These are phyloP conservation scores for Suillus decipiens DNA, from an alignment of 768 basidiomycete species.

Conservation along the genomic window DNA sequence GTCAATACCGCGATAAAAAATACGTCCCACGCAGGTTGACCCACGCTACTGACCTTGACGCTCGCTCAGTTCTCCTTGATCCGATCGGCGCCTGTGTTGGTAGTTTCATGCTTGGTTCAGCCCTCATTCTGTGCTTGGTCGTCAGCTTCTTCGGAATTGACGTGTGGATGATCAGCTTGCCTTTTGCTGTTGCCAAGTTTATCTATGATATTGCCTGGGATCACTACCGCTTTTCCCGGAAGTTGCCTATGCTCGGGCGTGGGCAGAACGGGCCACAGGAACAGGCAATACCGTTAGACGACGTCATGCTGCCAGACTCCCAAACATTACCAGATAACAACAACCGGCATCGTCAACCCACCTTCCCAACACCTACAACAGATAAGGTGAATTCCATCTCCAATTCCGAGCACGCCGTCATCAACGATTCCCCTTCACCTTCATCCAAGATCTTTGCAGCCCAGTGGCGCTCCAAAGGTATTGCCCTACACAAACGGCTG, in stretches of 20 bases:
- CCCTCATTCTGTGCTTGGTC: constrained; percentile 73
- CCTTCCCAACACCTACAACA: background rate
- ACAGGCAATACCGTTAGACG: background rate
- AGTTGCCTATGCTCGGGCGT: constrained; percentile 23
- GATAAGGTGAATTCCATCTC: constrained; percentile 7
- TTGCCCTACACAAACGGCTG: constrained; percentile 7
- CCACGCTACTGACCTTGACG: constrained; percentile 40
- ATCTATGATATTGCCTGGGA: constrained; percentile 66
- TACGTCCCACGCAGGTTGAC: constrained; percentile 53
- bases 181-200: constrained; percentile 76
- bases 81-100: constrained; percentile 75
- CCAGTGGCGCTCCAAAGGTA: background rate
- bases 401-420: constrained; percentile 10
- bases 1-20: constrained; percentile 59
- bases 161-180: constrained; percentile 83
- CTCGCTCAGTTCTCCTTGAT: constrained; percentile 70
- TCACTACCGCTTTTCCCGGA: constrained; percentile 44
- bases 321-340: background rate
- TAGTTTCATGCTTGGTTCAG: constrained; percentile 59
- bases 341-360: background rate
- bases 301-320: background rate
- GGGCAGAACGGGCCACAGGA: constrained; percentile 2
- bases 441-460: background rate
- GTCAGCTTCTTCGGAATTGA: constrained; percentile 76
- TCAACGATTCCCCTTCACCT: background rate